A percentile compares a stretch with the other conserved stretches of the same genome.
Evolutionary conservation across 2,329 filamentous ascomycete genomes (phyloP).

Genomic region (Epichloe sibirici): DNA sequence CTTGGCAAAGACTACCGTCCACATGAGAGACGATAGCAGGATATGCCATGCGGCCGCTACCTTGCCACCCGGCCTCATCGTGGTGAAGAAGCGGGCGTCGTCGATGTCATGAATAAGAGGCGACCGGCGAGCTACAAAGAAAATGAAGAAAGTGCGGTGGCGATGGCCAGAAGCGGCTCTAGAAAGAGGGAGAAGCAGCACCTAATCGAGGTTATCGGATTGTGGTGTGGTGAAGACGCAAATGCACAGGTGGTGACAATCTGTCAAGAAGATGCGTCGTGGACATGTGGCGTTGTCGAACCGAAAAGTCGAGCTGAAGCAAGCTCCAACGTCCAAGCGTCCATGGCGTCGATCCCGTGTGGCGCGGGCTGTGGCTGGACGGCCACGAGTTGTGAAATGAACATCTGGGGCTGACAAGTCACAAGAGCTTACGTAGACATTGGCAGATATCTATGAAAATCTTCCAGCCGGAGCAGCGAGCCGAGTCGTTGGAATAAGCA

Average conservation of each 20-base stretch:
- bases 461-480: too few relatives aligned
- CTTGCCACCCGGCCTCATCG: slow-evolving; percentile 43
- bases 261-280: background rate
- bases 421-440: too few relatives aligned
- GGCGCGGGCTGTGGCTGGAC: slow-evolving; percentile 1
- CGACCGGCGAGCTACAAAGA: background rate
- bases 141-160: background rate
- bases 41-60: slow-evolving; percentile 34
- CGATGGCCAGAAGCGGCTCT: background rate
- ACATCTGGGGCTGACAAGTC: background rate
- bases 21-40: slow-evolving; percentile 37
- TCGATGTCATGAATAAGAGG: slow-evolving; percentile 29
- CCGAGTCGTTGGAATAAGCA: too few relatives aligned
- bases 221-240: background rate
- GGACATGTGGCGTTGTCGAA: slow-evolving; percentile 2
- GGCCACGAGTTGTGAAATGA: background rate
- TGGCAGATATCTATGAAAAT: too few relatives aligned
- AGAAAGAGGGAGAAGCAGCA: background rate
- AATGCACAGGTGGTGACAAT: background rate
- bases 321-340: background rate
- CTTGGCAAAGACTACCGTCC: slow-evolving; percentile 36
- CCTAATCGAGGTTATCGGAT: background rate
- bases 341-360: background rate
- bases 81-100: slow-evolving; percentile 23
- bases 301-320: background rate